These are phyloP conservation scores for Pythium grandisporangium DNA, from an alignment of 352 stramenopile genomes.

Conservation along the genomic window DNA sequence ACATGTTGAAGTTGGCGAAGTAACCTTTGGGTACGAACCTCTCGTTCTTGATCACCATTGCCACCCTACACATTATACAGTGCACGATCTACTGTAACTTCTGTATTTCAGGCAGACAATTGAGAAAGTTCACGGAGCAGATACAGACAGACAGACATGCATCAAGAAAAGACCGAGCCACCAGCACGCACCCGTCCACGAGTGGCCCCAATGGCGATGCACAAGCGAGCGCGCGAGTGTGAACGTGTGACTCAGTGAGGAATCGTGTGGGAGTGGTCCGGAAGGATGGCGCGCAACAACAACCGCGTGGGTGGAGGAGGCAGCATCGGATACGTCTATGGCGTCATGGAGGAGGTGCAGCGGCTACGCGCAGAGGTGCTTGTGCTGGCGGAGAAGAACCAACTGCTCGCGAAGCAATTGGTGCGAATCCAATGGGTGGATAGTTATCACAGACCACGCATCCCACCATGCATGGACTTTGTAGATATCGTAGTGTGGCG, in stretches of 20 bases:
- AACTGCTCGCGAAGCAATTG: slow-evolving; percentile 52
- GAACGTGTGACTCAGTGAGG: too few relatives aligned
- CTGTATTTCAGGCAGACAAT: too few relatives aligned
- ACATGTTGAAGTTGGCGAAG: too few relatives aligned
- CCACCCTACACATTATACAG: too few relatives aligned
- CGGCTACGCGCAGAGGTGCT: slow-evolving; percentile 32
- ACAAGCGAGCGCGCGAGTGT: too few relatives aligned
- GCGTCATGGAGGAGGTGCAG: slow-evolving; percentile 56
- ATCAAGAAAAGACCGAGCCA: slow-evolving; percentile 1
- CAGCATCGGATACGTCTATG: slow-evolving; percentile 38
- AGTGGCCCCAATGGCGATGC: slow-evolving; percentile 12
- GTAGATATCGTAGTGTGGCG: too few relatives aligned
- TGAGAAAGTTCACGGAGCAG: slow-evolving; percentile 1
- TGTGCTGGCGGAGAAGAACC: slow-evolving; percentile 44
- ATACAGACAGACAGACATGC: slow-evolving; percentile 7
- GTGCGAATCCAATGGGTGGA: too few relatives aligned
- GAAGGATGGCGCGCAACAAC: not conserved
- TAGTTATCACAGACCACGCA: too few relatives aligned
- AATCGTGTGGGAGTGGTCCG: not conserved
- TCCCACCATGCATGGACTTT: too few relatives aligned
- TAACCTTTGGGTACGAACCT: not conserved
- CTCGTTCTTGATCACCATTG: not conserved
- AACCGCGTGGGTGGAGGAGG: slow-evolving; percentile 2
- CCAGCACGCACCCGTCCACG: not conserved
- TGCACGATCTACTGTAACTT: too few relatives aligned